phyloP scores from a whole-genome alignment of 2,329 filamentous ascomycete genomes.

The Epichloe uncinata region DNA sequence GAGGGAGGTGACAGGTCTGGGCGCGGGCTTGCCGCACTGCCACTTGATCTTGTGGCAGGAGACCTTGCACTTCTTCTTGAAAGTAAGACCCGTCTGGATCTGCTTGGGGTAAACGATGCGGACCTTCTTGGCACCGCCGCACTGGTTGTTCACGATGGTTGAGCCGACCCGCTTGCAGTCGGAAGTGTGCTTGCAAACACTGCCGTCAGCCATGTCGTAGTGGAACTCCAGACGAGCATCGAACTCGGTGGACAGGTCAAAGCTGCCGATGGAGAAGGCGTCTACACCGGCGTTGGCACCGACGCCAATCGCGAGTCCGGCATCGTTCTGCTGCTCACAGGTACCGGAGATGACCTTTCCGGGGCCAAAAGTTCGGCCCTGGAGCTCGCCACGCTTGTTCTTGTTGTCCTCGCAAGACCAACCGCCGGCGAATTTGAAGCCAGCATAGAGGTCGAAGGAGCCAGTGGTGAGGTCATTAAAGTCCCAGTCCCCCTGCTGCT shows the following conservation, averaged over 20 bases:
- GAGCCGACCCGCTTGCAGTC: slow-evolving; percentile 55
- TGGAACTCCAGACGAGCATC: slow-evolving; percentile 73
- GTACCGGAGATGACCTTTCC: slow-evolving; percentile 49
- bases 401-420: slow-evolving; percentile 52
- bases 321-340: slow-evolving; percentile 30
- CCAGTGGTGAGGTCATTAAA: slow-evolving; percentile 53
- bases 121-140: slow-evolving; percentile 78
- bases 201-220: slow-evolving; percentile 76
- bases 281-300: slow-evolving; percentile 24
- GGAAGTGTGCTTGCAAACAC: slow-evolving; percentile 64
- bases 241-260: slow-evolving; percentile 61
- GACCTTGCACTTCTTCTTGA: slow-evolving; percentile 50
- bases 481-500: slow-evolving; percentile 58
- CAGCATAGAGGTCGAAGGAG: slow-evolving; percentile 51
- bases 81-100: slow-evolving; percentile 23
- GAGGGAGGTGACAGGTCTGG: neutral
- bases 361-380: slow-evolving; percentile 30
- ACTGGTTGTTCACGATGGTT: slow-evolving; percentile 71
- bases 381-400: slow-evolving; percentile 43
- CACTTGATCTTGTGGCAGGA: slow-evolving; percentile 33
- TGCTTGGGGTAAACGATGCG: slow-evolving; percentile 54
- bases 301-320: slow-evolving; percentile 46
- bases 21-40: slow-evolving; percentile 41
- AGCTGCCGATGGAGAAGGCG: slow-evolving; percentile 58
- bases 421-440: slow-evolving; percentile 58